A percentile compares a stretch with the other conserved stretches of the same genome.
Conservation (phyloP, 345 rosid genomes). For the Arabidopsis arenosa region DNA sequence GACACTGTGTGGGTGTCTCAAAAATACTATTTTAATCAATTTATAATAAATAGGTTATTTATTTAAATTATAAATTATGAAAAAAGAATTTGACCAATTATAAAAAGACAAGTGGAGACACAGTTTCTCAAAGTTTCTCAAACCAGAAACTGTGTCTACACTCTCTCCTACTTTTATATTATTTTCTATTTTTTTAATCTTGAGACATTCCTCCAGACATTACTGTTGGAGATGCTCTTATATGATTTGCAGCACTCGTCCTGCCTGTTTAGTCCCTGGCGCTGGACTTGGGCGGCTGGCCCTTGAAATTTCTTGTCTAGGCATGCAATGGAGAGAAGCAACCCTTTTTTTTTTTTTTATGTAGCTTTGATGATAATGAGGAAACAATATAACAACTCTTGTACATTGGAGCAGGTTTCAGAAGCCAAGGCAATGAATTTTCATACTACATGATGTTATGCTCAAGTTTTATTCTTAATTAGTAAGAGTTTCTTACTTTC, state of each 20-base stretch:
- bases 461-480: constrained; percentile 31
- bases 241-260: constrained; percentile 61
- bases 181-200: too few species aligned
- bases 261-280: constrained; percentile 96
- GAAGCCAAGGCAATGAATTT: constrained; percentile 98
- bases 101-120: too few species aligned
- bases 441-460: constrained; percentile 99
- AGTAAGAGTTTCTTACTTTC: constrained; percentile 57
- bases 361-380: neutral
- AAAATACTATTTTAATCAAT: too few species aligned
- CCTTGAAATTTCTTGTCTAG: constrained; percentile 91
- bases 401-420: constrained; percentile 70
- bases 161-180: too few species aligned
- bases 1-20: too few species aligned
- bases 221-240: too few species aligned
- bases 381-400: constrained; percentile 15
- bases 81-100: too few species aligned
- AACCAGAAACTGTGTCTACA: too few species aligned
- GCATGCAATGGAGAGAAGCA: constrained; percentile 49
- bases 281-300: constrained; percentile 99
- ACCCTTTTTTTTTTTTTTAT: neutral
- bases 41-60: too few species aligned
- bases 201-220: too few species aligned
- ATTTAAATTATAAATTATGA: too few species aligned
- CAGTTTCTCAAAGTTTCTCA: too few species aligned